Conservation (phyloP, 352 stramenopile species). For the Thalassiosira ordinaria region DNA sequence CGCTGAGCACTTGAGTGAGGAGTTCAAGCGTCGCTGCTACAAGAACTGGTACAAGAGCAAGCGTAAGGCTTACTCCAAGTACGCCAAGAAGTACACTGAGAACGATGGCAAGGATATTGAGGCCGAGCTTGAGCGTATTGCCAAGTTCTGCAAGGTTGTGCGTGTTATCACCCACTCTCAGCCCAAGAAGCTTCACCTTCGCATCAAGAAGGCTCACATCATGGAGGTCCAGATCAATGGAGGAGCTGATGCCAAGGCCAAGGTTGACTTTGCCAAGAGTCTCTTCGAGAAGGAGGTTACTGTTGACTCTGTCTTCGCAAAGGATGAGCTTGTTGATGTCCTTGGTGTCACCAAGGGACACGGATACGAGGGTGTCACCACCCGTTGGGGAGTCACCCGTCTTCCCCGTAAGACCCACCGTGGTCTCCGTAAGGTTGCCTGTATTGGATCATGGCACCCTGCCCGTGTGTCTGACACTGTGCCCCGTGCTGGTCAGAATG, state of each 20-base stretch:
- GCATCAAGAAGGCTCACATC: slow-evolving; percentile 99
- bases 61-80: slow-evolving; percentile 99
- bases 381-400: slow-evolving; percentile 98
- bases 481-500: slow-evolving; percentile 98
- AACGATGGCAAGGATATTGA: slow-evolving; percentile 86
- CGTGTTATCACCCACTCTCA: slow-evolving; percentile 99
- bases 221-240: slow-evolving; percentile 99
- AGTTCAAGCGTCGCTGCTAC: slow-evolving; percentile 99
- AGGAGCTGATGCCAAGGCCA: slow-evolving; percentile 92
- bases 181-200: slow-evolving; percentile 98
- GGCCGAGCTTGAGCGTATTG: slow-evolving; percentile 98
- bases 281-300: slow-evolving; percentile 99
- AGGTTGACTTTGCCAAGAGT: slow-evolving; percentile 99
- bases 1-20: slow-evolving; percentile 98
- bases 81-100: slow-evolving; percentile 99
- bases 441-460: slow-evolving; percentile 99
- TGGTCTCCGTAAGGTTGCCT: slow-evolving; percentile 99
- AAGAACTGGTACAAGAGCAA: slow-evolving; percentile 99
- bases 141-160: slow-evolving; percentile 99
- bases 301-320: slow-evolving; percentile 93
- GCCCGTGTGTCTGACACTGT: slow-evolving; percentile 98
- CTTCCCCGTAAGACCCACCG: slow-evolving; percentile 99
- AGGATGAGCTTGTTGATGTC: slow-evolving; percentile 99
- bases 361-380: slow-evolving; percentile 98
- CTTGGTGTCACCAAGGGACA: slow-evolving; percentile 99